phyloP scores from a whole-genome alignment of 2,329 filamentous ascomycete genomes.

The Sordariomycetes sp. region DNA sequence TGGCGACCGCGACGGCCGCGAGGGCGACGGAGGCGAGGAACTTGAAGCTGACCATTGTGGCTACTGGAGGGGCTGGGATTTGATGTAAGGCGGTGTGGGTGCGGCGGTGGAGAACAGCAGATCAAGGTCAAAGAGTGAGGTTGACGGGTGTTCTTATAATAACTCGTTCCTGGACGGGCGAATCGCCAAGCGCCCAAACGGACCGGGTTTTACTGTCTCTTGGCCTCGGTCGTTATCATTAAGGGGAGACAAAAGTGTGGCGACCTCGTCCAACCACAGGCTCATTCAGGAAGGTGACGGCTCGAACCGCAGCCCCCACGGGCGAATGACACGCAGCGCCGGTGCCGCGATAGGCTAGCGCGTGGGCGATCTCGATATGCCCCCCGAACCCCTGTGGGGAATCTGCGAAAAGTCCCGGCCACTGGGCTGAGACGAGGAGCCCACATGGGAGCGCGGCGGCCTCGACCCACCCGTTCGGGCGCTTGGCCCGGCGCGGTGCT shows the following conservation, averaged over 20 bases:
- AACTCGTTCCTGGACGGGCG: no score
- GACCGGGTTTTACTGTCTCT: no score
- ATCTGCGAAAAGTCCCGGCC: neutral
- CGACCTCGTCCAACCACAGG: no score
- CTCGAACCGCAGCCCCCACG: no score
- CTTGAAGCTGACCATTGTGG: constrained; percentile 8
- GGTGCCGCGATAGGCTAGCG: neutral
- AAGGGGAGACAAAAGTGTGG: no score
- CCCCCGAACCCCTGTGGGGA: neutral
- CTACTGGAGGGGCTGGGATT: neutral
- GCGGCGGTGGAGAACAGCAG: neutral
- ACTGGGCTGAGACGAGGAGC: neutral
- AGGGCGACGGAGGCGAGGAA: constrained; percentile 14
- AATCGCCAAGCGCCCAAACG: no score
- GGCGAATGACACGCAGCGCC: neutral
- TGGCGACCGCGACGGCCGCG: constrained; percentile 15
- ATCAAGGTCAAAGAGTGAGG: neutral
- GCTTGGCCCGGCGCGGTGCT: neutral
- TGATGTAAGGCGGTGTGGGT: neutral
- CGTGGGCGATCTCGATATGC: neutral
- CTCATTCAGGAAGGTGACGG: no score
- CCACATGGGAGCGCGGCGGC: neutral
- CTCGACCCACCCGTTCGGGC: neutral
- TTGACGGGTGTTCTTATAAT: neutral
- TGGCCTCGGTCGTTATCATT: no score